These are phyloP conservation scores for Amylocarpus encephaloides DNA, from an alignment of 2,329 filamentous ascomycete genomes.

Conservation along the genomic window DNA sequence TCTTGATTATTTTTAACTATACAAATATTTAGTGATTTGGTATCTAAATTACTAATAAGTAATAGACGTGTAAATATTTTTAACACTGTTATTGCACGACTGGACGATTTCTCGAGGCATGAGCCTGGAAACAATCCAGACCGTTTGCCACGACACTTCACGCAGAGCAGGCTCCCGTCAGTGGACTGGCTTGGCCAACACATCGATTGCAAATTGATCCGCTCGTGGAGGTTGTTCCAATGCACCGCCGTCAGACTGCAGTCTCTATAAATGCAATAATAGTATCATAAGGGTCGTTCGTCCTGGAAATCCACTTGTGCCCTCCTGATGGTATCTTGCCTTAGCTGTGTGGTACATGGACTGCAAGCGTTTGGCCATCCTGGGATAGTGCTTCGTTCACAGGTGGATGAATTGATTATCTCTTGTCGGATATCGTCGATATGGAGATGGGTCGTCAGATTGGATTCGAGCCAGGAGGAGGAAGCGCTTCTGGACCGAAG, in stretches of 20 bases:
- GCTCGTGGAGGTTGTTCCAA: too few species aligned
- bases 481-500: slow-evolving; percentile 57
- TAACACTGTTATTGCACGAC: too few species aligned
- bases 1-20: background rate
- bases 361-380: too few species aligned
- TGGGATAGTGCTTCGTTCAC: background rate
- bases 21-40: background rate
- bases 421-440: too few species aligned
- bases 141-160: too few species aligned
- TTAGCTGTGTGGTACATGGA: too few species aligned
- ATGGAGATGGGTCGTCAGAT: background rate
- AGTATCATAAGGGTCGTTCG: background rate
- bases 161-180: slow-evolving; percentile 30
- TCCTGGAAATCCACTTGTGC: background rate
- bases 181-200: background rate
- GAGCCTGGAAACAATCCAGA: background rate
- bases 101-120: background rate
- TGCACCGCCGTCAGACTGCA: too few species aligned
- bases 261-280: background rate
- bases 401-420: too few species aligned
- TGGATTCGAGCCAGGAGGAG: slow-evolving; percentile 17
- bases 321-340: background rate
- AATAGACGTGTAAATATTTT: background rate
- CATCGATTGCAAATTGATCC: too few species aligned
- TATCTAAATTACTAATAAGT: background rate